Conservation (phyloP, 2,329 filamentous ascomycete species). For the Fusarium sp. region DNA sequence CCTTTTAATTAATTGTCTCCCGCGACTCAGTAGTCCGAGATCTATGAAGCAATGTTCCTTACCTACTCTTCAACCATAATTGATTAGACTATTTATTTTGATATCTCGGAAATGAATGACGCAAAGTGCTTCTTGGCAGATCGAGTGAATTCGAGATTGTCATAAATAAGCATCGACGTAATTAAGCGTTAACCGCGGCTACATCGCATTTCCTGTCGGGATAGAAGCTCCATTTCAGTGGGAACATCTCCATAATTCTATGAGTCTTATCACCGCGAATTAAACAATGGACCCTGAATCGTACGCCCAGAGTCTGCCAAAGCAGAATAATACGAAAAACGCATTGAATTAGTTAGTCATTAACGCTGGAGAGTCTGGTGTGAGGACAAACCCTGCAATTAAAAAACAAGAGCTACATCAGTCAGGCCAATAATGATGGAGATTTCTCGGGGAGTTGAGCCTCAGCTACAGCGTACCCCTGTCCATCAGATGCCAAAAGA, state of each 20-base stretch:
- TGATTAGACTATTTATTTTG: background rate
- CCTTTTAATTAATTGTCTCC: background rate
- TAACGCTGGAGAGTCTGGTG: background rate
- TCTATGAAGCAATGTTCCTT: too few relatives aligned
- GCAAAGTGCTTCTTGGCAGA: background rate
- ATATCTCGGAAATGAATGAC: background rate
- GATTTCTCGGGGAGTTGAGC: constrained; percentile 18
- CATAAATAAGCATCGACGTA: background rate
- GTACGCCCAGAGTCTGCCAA: background rate
- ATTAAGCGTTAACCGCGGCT: constrained; percentile 13
- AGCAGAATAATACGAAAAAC: background rate
- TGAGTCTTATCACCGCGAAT: background rate
- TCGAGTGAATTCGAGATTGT: background rate
- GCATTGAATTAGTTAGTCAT: background rate
- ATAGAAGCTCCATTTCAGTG: constrained; percentile 7
- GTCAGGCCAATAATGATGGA: constrained; percentile 8
- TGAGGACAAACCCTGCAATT: constrained; percentile 8
- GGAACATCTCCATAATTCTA: constrained; percentile 14
- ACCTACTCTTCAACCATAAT: too few relatives aligned
- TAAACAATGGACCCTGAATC: background rate
- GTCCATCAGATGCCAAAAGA: constrained; percentile 1
- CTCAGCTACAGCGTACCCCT: constrained; percentile 19
- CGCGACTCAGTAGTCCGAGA: too few relatives aligned
- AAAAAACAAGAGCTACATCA: background rate
- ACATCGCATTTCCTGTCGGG: background rate